Conservation (phyloP, 176 grass and related monocot species). For the Cenchrus americanus region DNA sequence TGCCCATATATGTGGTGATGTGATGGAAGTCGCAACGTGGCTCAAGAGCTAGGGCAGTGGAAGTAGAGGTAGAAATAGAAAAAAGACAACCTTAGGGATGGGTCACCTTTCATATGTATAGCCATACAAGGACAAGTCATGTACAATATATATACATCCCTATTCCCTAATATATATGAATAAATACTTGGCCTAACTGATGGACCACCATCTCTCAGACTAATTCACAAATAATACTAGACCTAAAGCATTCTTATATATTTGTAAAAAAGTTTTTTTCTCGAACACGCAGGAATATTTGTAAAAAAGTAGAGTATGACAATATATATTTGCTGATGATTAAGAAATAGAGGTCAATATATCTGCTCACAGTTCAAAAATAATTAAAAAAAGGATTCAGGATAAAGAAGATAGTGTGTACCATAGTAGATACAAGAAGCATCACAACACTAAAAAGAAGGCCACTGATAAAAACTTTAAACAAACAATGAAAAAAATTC, state of each 20-base stretch:
- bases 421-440: slow-evolving; percentile 10
- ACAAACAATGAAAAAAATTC: neutral
- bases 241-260: neutral
- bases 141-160: too few relatives aligned
- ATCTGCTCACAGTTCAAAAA: neutral
- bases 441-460: slow-evolving; percentile 20
- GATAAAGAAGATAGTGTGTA: slow-evolving; percentile 4
- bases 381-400: neutral
- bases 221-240: neutral
- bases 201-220: neutral
- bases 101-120: too few relatives aligned
- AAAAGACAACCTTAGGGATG: too few relatives aligned
- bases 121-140: too few relatives aligned
- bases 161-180: too few relatives aligned
- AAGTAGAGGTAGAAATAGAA: too few relatives aligned
- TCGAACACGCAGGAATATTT: too few relatives aligned
- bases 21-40: too few relatives aligned
- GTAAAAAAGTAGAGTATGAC: neutral
- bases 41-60: too few relatives aligned
- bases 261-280: neutral
- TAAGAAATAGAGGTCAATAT: neutral
- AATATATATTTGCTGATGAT: neutral
- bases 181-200: neutral
- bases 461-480: slow-evolving; percentile 19
- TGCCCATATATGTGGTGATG: neutral